Evolutionary conservation across 768 basidiomycete species (phyloP).

Genomic region (Amanita thiersii): DNA sequence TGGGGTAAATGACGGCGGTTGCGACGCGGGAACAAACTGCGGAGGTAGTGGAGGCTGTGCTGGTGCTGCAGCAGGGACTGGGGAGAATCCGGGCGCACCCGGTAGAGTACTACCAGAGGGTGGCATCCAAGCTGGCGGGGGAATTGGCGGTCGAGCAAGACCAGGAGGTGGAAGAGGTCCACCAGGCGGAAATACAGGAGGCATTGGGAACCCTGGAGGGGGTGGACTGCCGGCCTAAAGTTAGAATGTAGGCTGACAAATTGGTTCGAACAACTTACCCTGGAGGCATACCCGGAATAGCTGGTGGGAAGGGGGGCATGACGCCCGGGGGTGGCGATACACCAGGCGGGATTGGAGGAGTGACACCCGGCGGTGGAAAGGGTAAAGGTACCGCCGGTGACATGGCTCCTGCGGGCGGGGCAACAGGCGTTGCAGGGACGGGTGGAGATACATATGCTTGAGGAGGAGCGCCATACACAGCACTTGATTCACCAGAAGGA

Average conservation of each 20-base stretch:
- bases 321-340: constrained; percentile 6
- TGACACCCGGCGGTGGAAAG: constrained; percentile 10
- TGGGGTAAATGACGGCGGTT: constrained; percentile 5
- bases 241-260: background rate
- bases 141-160: constrained; percentile 1
- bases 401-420: constrained; percentile 21
- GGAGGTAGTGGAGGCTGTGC: constrained; percentile 14
- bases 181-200: constrained; percentile 12
- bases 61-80: constrained; percentile 11
- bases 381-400: constrained; percentile 18
- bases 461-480: constrained; percentile 68
- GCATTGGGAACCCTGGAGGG: constrained; percentile 6
- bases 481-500: constrained; percentile 31
- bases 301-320: constrained; percentile 4
- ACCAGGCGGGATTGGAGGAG: constrained; percentile 6
- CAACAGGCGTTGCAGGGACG: constrained; percentile 19
- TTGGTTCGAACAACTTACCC: background rate
- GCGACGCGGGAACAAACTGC: constrained; percentile 14
- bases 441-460: constrained; percentile 58
- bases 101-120: constrained; percentile 10
- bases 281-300: background rate
- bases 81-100: constrained; percentile 13
- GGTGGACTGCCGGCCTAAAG: background rate
- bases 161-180: constrained; percentile 19
- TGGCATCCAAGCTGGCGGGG: constrained; percentile 13